phyloP scores from a whole-genome alignment of 108 stramenopile genomes.

The Chaetoceros muelleri region DNA sequence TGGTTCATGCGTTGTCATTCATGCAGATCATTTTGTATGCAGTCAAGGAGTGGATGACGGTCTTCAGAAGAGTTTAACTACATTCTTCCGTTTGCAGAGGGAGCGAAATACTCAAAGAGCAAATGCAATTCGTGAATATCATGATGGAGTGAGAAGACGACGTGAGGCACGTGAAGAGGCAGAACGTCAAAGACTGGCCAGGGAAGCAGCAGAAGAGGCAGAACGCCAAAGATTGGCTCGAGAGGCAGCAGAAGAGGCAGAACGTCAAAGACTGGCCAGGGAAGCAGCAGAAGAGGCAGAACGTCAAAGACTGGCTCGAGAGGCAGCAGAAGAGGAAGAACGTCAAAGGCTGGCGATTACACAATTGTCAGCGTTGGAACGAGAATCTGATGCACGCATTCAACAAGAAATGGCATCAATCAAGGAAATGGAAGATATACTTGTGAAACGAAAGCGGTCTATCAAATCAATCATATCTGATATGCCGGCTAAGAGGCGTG shows the following conservation, averaged over 20 bases:
- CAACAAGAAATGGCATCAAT: slow-evolving; percentile 2
- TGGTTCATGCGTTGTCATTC: slow-evolving; percentile 13
- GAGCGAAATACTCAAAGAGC: not conserved
- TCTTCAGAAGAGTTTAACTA: not conserved
- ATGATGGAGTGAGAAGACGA: slow-evolving; percentile 1
- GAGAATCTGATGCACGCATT: slow-evolving; percentile 3
- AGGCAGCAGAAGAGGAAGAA: not conserved
- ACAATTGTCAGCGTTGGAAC: slow-evolving; percentile 4
- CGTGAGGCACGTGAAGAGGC: not conserved
- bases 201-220: slow-evolving; percentile 7
- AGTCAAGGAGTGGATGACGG: slow-evolving; percentile 9
- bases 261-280: slow-evolving; percentile 5
- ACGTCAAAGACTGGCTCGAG: slow-evolving; percentile 2
- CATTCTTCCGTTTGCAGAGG: slow-evolving; percentile 7
- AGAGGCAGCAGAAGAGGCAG: not conserved
- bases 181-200: slow-evolving; percentile 4
- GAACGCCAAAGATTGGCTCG: slow-evolving; percentile 1
- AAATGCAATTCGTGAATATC: slow-evolving; percentile 4
- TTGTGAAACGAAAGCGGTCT: not conserved
- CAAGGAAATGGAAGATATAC: slow-evolving; percentile 5
- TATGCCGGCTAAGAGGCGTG: too few species aligned
- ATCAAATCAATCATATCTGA: not conserved
- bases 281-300: slow-evolving; percentile 6
- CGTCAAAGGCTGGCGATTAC: not conserved
- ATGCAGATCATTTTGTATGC: not conserved